These are phyloP conservation scores for Bipolaris zeicola DNA, from an alignment of 2,329 filamentous ascomycete species.

Conservation along the genomic window DNA sequence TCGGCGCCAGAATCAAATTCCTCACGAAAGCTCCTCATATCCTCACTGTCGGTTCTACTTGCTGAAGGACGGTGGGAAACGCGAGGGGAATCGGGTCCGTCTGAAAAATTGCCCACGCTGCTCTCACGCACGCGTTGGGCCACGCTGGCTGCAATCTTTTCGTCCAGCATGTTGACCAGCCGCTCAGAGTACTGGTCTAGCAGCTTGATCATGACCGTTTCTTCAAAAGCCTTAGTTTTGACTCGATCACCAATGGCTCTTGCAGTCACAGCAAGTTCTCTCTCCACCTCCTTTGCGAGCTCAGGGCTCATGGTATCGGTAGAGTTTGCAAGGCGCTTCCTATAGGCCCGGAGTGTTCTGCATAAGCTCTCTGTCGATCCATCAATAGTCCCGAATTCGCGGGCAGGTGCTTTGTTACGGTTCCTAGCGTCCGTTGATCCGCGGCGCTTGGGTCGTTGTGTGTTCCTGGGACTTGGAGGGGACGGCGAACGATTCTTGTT, in stretches of 20 bases:
- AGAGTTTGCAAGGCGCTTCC: conserved; percentile 61
- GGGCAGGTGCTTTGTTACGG: conserved; percentile 50
- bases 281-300: conserved; percentile 60
- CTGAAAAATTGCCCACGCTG: conserved; percentile 36
- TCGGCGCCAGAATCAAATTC: conserved; percentile 15
- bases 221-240: conserved; percentile 50
- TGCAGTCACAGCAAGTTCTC: conserved; percentile 59
- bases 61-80: conserved; percentile 12
- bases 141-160: conserved; percentile 62
- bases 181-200: conserved; percentile 78
- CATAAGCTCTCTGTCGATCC: conserved; percentile 61
- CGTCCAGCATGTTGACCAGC: conserved; percentile 72
- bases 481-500: conserved; percentile 51
- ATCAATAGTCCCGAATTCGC: conserved; percentile 43
- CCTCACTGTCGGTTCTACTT: conserved; percentile 14
- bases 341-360: conserved; percentile 62
- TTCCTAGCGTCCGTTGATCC: conserved; percentile 59
- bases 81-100: conserved; percentile 22
- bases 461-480: conserved; percentile 46
- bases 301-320: conserved; percentile 54
- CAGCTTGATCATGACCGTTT: conserved; percentile 58
- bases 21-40: neutral
- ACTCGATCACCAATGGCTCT: conserved; percentile 52
- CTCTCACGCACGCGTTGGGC: conserved; percentile 44
- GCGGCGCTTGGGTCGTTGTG: conserved; percentile 49